Conservation (phyloP, 116 monocot species). For the Zostera marina region DNA sequence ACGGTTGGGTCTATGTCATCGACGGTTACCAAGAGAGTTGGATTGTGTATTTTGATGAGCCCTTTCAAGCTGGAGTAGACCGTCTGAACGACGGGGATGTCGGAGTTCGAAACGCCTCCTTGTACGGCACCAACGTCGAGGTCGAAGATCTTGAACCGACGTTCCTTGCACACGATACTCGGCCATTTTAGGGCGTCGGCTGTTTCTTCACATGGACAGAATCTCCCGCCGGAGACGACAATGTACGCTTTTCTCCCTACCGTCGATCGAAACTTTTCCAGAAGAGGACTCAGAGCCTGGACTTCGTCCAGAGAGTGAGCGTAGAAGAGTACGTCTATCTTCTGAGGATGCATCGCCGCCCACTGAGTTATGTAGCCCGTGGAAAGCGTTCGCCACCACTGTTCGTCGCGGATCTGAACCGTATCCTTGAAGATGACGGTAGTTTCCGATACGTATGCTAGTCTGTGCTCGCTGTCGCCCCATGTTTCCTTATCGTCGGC, state of each 20-base stretch:
- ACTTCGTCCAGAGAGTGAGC: constrained; percentile 63
- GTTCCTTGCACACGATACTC: constrained; percentile 22
- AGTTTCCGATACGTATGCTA: constrained; percentile 82
- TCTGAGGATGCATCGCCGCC: constrained; percentile 89
- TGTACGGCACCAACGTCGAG: constrained; percentile 49
- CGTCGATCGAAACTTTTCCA: constrained; percentile 56
- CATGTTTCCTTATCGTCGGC: constrained; percentile 75
- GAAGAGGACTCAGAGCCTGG: constrained; percentile 50
- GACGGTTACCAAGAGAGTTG: constrained; percentile 53
- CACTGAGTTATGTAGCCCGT: constrained; percentile 82
- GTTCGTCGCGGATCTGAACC: constrained; percentile 79
- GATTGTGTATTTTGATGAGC: constrained; percentile 61
- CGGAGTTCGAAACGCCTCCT: constrained; percentile 44
- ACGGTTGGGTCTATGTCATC: constrained; percentile 42
- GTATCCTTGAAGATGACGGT: constrained; percentile 87
- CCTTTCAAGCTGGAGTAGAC: constrained; percentile 86
- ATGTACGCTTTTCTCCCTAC: constrained; percentile 67
- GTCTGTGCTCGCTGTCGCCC: constrained; percentile 92
- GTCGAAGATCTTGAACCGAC: constrained; percentile 71
- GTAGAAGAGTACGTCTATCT: constrained; percentile 85
- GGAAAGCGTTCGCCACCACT: constrained; percentile 87
- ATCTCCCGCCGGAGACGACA: constrained; percentile 51
- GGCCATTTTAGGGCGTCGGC: constrained; percentile 24
- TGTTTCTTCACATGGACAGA: constrained; percentile 48
- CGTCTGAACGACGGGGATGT: constrained; percentile 52